Evolutionary conservation across 2,329 filamentous ascomycete species (phyloP), one percentile per base, ranked within the genome.

Genomic region (Sporothrix inflata): DNA sequence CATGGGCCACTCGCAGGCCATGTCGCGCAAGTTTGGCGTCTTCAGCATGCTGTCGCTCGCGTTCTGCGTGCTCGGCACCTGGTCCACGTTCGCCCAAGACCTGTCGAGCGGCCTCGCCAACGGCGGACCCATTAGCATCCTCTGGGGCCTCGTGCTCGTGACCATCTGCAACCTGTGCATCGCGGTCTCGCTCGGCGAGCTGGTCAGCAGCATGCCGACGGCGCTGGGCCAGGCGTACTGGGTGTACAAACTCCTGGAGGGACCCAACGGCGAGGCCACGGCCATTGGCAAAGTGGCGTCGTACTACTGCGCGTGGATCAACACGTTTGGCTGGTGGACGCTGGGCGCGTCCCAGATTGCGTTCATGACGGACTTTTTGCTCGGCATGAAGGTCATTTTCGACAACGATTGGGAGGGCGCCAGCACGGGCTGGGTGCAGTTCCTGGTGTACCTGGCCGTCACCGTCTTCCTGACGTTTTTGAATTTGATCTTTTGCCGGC

Each of bases 111-210:
- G 91, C 77, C 84, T 93, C 51, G 87, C 90, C 60, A 93, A 88
- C 74, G 91, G 91, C 73, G 91, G 91, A 1, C 89, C 90, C 8
- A 87, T 89, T 73, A 87, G 89, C 78, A 89, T 93, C 77, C 90
- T 93, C 78, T 92, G 90, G 90, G 91, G 90, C 55, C 92, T 91
- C 89, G 81, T 92, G 42, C 82, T 83, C 55, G 89, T 93, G 47
- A 91, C 89, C n/a, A 75, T 87, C 72, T 91, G 93, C 79, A 91
- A 92, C 76, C 80, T 92, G 76, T 92, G 90, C 79, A 90, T 94
- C 42, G 91, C 91, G 40, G 83, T 87, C 2, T 88, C 86, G 3
- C 80, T 89, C 53, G 87, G 86, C 63, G 87, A 89, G 78, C 80
- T 89, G 60, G 84, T 83, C 76, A 88, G 85, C 74, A 84, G 83